These are phyloP conservation scores for Cystobasidium ongulense DNA, from an alignment of 768 basidiomycete species.

Conservation along the genomic window DNA sequence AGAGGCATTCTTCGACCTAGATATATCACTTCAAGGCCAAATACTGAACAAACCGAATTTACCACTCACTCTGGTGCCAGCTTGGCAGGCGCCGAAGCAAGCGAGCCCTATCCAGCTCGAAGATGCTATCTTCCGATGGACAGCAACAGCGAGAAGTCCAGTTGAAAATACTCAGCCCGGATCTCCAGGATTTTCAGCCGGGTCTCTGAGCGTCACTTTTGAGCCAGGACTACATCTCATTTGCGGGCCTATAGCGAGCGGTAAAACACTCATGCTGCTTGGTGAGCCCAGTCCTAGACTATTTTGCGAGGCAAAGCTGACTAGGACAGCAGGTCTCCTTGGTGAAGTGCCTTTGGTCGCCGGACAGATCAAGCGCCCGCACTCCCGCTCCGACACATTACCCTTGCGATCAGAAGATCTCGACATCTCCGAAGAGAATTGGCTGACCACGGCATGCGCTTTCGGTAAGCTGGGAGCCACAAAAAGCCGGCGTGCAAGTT, in stretches of 20 bases:
- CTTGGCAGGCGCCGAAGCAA: too few relatives aligned
- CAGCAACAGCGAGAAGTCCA: too few relatives aligned
- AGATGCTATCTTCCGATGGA: background rate
- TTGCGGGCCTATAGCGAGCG: background rate
- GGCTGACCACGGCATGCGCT: background rate
- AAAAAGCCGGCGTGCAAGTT: background rate
- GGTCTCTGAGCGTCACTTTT: background rate
- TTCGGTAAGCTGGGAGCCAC: background rate
- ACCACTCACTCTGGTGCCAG: background rate
- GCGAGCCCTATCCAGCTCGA: background rate
- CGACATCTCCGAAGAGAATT: background rate
- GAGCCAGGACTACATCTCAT: background rate
- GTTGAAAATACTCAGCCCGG: background rate
- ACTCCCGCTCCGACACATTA: too few relatives aligned
- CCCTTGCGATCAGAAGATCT: background rate
- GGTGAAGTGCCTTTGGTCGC: background rate
- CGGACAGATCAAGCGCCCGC: background rate
- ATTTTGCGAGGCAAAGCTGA: too few relatives aligned
- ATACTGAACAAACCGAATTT: background rate
- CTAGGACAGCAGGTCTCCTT: background rate
- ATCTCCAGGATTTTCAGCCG: background rate
- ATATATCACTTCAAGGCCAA: too few relatives aligned
- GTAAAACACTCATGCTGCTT: slow-evolving; percentile 13
- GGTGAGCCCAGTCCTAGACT: background rate
- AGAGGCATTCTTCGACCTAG: too few relatives aligned